Percentiles rank a stretch among this genome's conserved stretches.
phyloP scores from a whole-genome alignment of 2,329 filamentous ascomycete species.

The Pezicula neosporulosa region DNA sequence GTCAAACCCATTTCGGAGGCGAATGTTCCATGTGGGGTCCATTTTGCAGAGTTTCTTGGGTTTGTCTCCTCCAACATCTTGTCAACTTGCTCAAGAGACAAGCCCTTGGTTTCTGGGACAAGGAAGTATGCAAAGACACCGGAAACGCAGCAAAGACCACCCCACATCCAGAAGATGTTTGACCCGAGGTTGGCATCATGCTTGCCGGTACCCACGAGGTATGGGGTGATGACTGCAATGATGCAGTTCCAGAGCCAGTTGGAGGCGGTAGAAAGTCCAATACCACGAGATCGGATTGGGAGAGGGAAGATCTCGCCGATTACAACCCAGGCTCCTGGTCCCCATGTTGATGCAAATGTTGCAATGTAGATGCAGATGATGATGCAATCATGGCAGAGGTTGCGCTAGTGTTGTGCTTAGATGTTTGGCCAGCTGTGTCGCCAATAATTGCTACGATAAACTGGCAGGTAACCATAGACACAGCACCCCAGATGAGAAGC shows the following conservation, averaged over 20 bases:
- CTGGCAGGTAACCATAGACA: conserved; percentile 66
- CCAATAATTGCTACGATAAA: conserved; percentile 30
- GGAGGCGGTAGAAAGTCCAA: conserved; percentile 78
- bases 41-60: conserved; percentile 26
- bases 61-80: conserved; percentile 48
- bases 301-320: conserved; percentile 64
- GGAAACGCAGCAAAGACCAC: conserved; percentile 48
- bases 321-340: conserved; percentile 63
- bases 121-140: conserved; percentile 53
- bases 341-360: conserved; percentile 65
- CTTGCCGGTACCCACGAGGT: conserved; percentile 55
- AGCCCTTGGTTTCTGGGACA: conserved; percentile 69
- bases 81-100: conserved; percentile 68
- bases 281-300: conserved; percentile 77
- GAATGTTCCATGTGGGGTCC: conserved; percentile 6
- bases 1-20: conserved; percentile 6
- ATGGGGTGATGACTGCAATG: conserved; percentile 66
- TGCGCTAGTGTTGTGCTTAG: conserved; percentile 45
- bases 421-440: conserved; percentile 57
- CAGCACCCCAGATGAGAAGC: conserved; percentile 59
- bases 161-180: conserved; percentile 48
- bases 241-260: conserved; percentile 89
- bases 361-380: conserved; percentile 70
- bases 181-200: conserved; percentile 6
- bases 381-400: conserved; percentile 66